Evolutionary conservation across 768 basidiomycete species (phyloP), one percentile per base, ranked within the genome.

Genomic region (Naematelia encephala): DNA sequence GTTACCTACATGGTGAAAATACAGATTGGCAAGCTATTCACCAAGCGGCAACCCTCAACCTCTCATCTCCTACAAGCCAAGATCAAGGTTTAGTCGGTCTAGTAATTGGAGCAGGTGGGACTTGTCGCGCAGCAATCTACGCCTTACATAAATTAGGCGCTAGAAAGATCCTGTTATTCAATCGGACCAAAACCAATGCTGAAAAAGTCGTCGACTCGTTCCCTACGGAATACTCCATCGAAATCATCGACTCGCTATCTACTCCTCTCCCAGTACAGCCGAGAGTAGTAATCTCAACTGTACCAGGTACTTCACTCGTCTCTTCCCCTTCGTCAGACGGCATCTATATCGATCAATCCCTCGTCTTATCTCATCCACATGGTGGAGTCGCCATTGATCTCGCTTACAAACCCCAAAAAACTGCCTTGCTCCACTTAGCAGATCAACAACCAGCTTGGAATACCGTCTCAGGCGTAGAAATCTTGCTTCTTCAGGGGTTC

Each of bases 91-190:
- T 78, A 29, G 82, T 85, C 0, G 88, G 83, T 19, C 82, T 98
- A 57, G 87, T 99, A 55, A 89, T 99, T 60, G 96, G 96, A 2
- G 93, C 91, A 1, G 94, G 94, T 5, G 94, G 94, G 1, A 96
- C 94, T 0, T 86, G 90, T 16, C 88, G 94, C 16, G 94, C 94
- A 0, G 94, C 94, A 1, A 85, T 98, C 61, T 96, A 91, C 71
- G 91, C 94, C 2, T 78, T 97, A 47, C 83, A 87, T 63, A 79
- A 80, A 54, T 79, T 93, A 1, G 85, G 86, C 4, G 82, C 87
- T 34, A 78, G 82, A 51, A 81, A 79, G 4, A 87, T 98, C 65
- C 92, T 91, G 76, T 74, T 99, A 19, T 91, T 82, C 80, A 99
- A 98, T 78, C 84, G 96, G 46, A 97, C 94, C 0, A 75, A 70